Percentiles rank a stretch among this genome's conserved stretches.
Evolutionary conservation across 257 asterid species (phyloP).

Genomic region (Lycium barbarum): DNA sequence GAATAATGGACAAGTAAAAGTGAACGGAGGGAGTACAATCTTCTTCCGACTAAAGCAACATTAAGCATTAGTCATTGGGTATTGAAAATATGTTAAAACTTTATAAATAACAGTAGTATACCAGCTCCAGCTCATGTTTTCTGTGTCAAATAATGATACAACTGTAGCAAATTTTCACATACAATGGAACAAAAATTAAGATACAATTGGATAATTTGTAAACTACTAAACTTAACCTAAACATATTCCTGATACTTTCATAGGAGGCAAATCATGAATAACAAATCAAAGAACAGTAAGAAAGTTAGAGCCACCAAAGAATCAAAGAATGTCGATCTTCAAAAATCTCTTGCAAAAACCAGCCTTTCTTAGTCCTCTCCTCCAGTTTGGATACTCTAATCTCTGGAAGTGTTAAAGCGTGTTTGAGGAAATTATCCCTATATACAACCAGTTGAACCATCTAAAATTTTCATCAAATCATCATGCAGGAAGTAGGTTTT

Average conservation of each 20-base stretch:
- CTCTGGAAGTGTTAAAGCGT: no score
- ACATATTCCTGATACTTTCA: constrained; percentile 4
- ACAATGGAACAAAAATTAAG: not conserved
- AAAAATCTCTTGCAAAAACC: not conserved
- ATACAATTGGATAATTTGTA: constrained; percentile 6
- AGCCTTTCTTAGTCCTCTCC: not conserved
- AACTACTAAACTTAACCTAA: constrained; percentile 15
- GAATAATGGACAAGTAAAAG: no score
- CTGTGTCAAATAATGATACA: not conserved
- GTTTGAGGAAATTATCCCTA: not conserved
- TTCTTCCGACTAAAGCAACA: not conserved
- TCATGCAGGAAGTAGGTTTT: constrained; percentile 53
- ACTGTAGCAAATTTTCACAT: not conserved
- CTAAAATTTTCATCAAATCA: constrained; percentile 5
- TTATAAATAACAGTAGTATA: not conserved
- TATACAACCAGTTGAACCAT: constrained; percentile 1
- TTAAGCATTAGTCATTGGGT: not conserved
- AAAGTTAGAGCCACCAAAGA: constrained; percentile 25
- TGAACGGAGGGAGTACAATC: not conserved
- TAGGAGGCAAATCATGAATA: constrained; percentile 4
- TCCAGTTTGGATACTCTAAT: not conserved
- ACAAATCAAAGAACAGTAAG: not conserved
- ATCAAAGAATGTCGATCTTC: constrained; percentile 23
- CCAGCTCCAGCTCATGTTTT: not conserved
- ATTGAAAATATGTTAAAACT: not conserved